Conservation (phyloP, 2,329 filamentous ascomycete species). For the Raffaelea deltoideospora region DNA sequence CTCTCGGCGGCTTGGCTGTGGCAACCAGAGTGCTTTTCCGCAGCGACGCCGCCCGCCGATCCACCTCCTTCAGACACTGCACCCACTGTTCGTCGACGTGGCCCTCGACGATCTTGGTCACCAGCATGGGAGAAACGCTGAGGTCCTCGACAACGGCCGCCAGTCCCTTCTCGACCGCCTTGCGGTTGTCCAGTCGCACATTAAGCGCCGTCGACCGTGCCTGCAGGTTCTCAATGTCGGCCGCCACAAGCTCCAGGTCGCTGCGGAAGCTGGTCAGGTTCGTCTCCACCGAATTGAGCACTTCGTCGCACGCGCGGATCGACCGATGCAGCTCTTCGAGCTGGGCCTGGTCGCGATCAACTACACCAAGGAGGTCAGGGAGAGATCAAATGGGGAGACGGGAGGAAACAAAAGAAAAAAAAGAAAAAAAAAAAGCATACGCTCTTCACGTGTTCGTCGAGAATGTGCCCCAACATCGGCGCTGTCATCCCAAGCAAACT, state of each 20-base stretch:
- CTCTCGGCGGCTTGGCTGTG: too few species aligned
- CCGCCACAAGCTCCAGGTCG: slow-evolving; percentile 80
- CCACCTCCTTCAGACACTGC: slow-evolving; percentile 67
- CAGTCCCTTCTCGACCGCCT: slow-evolving; percentile 73
- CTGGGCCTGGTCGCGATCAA: slow-evolving; percentile 66
- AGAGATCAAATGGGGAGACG: not conserved
- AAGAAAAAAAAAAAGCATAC: slow-evolving; percentile 23
- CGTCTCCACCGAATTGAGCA: slow-evolving; percentile 80
- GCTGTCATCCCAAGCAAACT: slow-evolving; percentile 37
- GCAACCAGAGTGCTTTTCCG: too few species aligned
- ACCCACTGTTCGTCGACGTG: slow-evolving; percentile 83
- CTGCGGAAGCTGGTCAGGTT: slow-evolving; percentile 89
- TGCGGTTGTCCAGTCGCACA: slow-evolving; percentile 74
- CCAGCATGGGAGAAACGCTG: slow-evolving; percentile 68
- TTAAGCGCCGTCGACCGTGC: slow-evolving; percentile 72
- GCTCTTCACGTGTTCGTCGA: slow-evolving; percentile 54
- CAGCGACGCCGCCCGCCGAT: slow-evolving; percentile 58
- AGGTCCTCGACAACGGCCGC: slow-evolving; percentile 85
- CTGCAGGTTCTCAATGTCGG: slow-evolving; percentile 89
- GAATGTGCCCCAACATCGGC: slow-evolving; percentile 23
- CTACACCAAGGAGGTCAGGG: slow-evolving; percentile 24
- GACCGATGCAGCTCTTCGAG: slow-evolving; percentile 85
- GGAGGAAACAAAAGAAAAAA: not conserved
- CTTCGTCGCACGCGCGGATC: slow-evolving; percentile 81
- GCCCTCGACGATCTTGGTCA: slow-evolving; percentile 76